Conservation (phyloP, 805 yeast species). For the Metschnikowia lochheadii region DNA sequence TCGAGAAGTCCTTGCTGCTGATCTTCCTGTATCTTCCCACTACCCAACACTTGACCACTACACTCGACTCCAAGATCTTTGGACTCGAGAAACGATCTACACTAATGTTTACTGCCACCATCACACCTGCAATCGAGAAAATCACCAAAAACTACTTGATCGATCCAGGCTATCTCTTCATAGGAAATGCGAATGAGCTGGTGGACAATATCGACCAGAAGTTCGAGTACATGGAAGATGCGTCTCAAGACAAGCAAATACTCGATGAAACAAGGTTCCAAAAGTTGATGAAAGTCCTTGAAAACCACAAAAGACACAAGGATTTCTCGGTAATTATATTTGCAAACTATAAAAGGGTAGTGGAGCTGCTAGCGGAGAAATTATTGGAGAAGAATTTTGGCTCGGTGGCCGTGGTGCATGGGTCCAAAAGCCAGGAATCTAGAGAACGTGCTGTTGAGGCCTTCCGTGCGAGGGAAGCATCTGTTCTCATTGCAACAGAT, state of each 20-base stretch:
- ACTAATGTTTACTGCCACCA: conserved; percentile 93
- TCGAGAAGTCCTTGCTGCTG: conserved; percentile 70
- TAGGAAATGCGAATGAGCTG: conserved; percentile 66
- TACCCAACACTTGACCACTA: conserved; percentile 19
- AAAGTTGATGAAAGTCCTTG: conserved; percentile 37
- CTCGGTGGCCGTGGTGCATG: conserved; percentile 67
- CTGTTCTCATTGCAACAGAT: conserved; percentile 83
- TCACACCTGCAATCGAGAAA: conserved; percentile 69
- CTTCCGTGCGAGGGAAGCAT: conserved; percentile 52
- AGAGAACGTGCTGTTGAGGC: conserved; percentile 73
- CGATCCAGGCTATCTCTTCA: conserved; percentile 58
- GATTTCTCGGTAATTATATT: conserved; percentile 60
- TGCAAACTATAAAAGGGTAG: conserved; percentile 70
- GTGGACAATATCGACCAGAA: conserved; percentile 67
- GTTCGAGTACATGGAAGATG: conserved; percentile 39
- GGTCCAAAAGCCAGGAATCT: conserved; percentile 78
- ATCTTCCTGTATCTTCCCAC: conserved; percentile 56
- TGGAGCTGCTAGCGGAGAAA: conserved; percentile 60
- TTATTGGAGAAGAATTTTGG: conserved; percentile 39
- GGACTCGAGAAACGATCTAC: conserved; percentile 47
- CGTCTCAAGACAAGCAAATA: conserved; percentile 31
- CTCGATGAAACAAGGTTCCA: conserved; percentile 36
- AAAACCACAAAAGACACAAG: conserved; percentile 39
- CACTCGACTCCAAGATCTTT: conserved; percentile 38
- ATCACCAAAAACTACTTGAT: conserved; percentile 59